Conservation (phyloP, 805 yeast species). For the Candida ponderosae region DNA sequence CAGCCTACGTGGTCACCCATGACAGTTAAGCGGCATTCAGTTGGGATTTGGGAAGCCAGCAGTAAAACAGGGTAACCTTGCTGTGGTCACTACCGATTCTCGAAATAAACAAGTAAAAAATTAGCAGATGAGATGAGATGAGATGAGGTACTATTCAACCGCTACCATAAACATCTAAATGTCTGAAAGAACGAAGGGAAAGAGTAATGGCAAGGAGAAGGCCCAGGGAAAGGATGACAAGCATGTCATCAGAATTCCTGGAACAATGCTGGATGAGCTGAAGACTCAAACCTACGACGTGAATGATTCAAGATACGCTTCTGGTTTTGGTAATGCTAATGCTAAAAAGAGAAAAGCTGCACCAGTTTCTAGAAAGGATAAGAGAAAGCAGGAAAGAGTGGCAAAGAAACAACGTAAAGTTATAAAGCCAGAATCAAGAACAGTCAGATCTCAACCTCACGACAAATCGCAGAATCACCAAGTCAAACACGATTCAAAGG, state of each 20-base stretch:
- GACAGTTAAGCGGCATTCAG: too few species aligned
- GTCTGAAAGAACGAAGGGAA: not conserved
- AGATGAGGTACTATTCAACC: too few species aligned
- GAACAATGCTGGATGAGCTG: conserved; percentile 45
- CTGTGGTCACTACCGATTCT: too few species aligned
- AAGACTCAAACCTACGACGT: conserved; percentile 27
- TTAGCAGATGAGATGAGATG: too few species aligned
- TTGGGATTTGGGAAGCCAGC: too few species aligned
- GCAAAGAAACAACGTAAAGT: conserved; percentile 24
- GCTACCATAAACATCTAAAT: not conserved
- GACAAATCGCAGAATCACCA: conserved; percentile 1
- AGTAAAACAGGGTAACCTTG: too few species aligned
- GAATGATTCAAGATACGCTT: conserved; percentile 28
- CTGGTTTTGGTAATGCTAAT: conserved; percentile 14
- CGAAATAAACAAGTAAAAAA: too few species aligned
- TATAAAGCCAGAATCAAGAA: conserved; percentile 3
- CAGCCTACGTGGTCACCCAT: too few species aligned
- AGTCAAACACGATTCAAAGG: conserved; percentile 26
- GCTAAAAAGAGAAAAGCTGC: conserved; percentile 27
- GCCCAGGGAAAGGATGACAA: conserved; percentile 3
- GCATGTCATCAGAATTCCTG: conserved; percentile 51
- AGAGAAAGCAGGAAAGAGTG: conserved; percentile 31
- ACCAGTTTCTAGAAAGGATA: conserved; percentile 31
- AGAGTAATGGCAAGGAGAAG: not conserved
- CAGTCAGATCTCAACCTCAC: too few species aligned